Conservation (phyloP, 106 monocot species). For the Apostasia shenzhenica region DNA sequence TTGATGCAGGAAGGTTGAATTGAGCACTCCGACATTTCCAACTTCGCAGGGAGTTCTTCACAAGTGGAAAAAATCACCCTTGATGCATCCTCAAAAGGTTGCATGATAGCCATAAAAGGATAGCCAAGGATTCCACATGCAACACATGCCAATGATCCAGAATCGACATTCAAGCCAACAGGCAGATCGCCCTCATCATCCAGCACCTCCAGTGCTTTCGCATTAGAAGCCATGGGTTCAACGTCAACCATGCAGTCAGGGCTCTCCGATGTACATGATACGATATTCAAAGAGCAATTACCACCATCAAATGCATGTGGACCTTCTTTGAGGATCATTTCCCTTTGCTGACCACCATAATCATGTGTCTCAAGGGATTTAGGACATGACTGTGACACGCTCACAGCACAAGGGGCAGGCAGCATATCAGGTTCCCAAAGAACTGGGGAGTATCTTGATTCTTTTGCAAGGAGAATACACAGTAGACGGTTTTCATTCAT, state of each 20-base stretch:
- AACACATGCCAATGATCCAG: slow-evolving; percentile 85
- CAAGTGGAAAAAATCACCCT: slow-evolving; percentile 23
- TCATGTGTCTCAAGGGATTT: slow-evolving; percentile 7
- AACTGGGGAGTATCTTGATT: slow-evolving; percentile 41
- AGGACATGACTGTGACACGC: slow-evolving; percentile 15
- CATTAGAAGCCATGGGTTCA: slow-evolving; percentile 7
- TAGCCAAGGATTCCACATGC: slow-evolving; percentile 97
- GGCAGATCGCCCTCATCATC: slow-evolving; percentile 66
- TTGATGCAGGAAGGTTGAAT: slow-evolving; percentile 9
- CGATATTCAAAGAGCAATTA: too few species aligned
- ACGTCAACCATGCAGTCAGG: not conserved
- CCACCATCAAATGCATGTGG: not conserved
- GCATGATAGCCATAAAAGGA: slow-evolving; percentile 91
- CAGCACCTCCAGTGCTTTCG: slow-evolving; percentile 17
- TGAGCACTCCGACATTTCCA: slow-evolving; percentile 8
- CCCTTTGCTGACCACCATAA: not conserved
- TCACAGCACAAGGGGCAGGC: slow-evolving; percentile 4
- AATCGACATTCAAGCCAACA: slow-evolving; percentile 73
- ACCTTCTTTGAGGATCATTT: not conserved
- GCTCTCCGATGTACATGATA: not conserved
- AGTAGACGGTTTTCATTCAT: slow-evolving; percentile 56
- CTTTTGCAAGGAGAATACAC: slow-evolving; percentile 40
- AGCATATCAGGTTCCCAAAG: slow-evolving; percentile 87
- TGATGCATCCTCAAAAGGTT: slow-evolving; percentile 45
- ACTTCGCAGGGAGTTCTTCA: slow-evolving; percentile 13